Percentiles rank a stretch among this genome's conserved stretches.
phyloP scores from a whole-genome alignment of 352 stramenopile species.

The Globisporangium solare region DNA sequence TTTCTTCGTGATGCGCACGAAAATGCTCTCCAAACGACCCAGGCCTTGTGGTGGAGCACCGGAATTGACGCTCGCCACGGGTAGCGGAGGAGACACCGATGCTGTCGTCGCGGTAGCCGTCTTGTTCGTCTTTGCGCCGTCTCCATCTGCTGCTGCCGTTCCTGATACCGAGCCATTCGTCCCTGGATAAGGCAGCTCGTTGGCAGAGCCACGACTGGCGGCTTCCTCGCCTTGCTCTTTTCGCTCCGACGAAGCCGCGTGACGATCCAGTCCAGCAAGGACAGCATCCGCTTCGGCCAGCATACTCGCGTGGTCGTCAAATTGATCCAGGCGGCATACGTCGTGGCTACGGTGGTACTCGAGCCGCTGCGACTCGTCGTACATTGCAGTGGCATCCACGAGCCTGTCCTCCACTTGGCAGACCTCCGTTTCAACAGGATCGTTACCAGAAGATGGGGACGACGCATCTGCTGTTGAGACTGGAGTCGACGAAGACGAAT shows the following conservation, averaged over 20 bases:
- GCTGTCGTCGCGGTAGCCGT: background rate
- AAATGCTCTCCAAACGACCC: conserved; percentile 76
- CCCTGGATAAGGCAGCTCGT: no score
- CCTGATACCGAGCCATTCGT: no score
- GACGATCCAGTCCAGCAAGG: background rate
- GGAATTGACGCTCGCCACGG: background rate
- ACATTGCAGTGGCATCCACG: background rate
- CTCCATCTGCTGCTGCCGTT: no score
- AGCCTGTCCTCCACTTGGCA: no score
- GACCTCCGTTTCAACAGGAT: no score
- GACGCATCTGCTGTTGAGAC: background rate
- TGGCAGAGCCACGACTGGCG: no score
- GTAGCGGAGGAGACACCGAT: background rate
- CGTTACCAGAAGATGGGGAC: no score
- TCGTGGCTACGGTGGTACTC: background rate
- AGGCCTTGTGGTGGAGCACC: conserved; percentile 37
- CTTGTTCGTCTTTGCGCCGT: no score
- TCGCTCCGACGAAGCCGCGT: no score
- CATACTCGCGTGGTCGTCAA: no score
- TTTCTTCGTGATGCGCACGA: conserved; percentile 82
- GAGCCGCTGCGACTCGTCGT: background rate
- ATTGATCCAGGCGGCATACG: background rate
- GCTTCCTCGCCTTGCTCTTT: no score
- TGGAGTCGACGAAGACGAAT: background rate
- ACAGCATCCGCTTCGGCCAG: background rate